Base-by-base conservation (phyloP, 305 asterid species). In the Rubia peregrina region DNA sequence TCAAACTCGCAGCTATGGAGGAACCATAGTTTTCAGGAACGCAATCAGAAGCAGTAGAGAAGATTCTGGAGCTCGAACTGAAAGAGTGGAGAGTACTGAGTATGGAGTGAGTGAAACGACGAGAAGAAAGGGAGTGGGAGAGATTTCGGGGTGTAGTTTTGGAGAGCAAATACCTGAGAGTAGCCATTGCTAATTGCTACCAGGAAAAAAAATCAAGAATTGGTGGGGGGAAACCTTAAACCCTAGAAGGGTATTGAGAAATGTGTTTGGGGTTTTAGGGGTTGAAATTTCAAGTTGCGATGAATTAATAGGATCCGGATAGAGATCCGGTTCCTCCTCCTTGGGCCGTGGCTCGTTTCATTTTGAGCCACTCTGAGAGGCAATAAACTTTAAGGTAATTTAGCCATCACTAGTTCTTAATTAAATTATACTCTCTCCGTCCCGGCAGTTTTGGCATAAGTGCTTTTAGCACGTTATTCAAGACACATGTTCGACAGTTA, bases 1-100 rank as follows among this genome's bases (percentile, higher is more conserved):
- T 89, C 70, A 90, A 75, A 19, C 92, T 89, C 6, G 97, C 81
- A 3, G 90, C 72, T 38, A 90, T 73, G 7, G 92, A 85, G 40
- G 94, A 80, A 78, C 86, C 88, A 73, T 87, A 72, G 59, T 80
- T 85, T 24, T 77, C 83, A 16, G 87, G 44, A 62, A 83, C 55
- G 71, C 74, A 71, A 49, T 86, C 89, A 9, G 90, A 71, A 13
- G 91, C 79, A 46, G 89, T 78, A 2, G 86, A 87, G 81, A 83
- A 85, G 73, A 56, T 81, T 80, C 89, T 81, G 69, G 82, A 77
- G 73, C 49, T 69, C 68, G 38, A 66, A 59, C 71, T 36, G 51
- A 79, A 70, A 12, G 89, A 69, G 33, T 69, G 78, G 46, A 85
- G 76, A 22, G 76, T 64, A 53, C 76, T 22, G 78, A 81, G 66